Conservation (phyloP, 139 green algal genomes). For the Ettlia oleoabundans region DNA sequence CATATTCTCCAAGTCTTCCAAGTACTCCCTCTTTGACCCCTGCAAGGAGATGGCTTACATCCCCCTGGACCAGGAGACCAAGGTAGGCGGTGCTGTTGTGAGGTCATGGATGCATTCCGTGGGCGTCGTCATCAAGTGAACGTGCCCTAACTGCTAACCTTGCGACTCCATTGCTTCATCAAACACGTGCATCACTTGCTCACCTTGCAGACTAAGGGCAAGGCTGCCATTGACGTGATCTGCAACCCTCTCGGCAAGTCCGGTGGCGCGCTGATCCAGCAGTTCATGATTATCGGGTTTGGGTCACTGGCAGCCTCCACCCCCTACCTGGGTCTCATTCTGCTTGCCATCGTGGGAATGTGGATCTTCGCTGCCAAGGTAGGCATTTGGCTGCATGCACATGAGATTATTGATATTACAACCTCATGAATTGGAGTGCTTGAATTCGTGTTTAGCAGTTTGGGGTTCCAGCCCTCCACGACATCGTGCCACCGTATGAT, state of each 20-base stretch:
- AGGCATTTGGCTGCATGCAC: background rate
- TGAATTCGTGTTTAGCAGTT: no score
- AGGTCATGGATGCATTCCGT: no score
- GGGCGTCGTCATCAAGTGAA: no score
- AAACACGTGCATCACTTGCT: background rate
- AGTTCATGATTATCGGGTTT: conserved; percentile 97
- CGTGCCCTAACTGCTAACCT: no score
- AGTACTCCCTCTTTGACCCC: conserved; percentile 99
- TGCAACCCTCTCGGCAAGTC: conserved; percentile 99
- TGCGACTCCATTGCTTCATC: background rate
- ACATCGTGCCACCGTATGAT: no score
- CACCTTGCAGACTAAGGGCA: conserved; percentile 85
- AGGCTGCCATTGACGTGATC: conserved; percentile 99
- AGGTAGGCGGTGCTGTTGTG: conserved; percentile 41
- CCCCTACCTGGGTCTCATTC: conserved; percentile 95
- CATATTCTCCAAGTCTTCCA: conserved; percentile 97
- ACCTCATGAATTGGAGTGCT: no score
- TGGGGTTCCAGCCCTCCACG: no score
- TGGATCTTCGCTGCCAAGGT: conserved; percentile 90
- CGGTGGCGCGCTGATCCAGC: conserved; percentile 97
- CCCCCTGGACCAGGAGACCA: conserved; percentile 93
- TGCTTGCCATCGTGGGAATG: conserved; percentile 86
- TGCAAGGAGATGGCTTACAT: conserved; percentile 99
- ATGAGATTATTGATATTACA: background rate
- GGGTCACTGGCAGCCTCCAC: conserved; percentile 96